Evolutionary conservation across 2,329 filamentous ascomycete genomes (phyloP).

Genomic region (Pseudogymnoascus sp.): DNA sequence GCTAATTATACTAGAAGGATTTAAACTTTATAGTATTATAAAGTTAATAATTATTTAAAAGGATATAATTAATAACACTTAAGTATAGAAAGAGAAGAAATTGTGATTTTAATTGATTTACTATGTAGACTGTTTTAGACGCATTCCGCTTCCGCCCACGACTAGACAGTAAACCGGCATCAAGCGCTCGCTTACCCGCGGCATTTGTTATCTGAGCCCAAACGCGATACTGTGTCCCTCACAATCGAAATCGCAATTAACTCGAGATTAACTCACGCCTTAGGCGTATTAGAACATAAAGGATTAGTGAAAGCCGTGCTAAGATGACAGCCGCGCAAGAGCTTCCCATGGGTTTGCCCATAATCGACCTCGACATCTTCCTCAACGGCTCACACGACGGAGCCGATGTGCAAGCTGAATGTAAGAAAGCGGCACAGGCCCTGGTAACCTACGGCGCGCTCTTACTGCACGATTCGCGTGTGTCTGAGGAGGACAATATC

Average conservation of each 20-base stretch:
- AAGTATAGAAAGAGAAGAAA: no score
- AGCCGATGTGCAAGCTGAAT: conserved; percentile 40
- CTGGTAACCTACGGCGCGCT: conserved; percentile 53
- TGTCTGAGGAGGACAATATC: conserved; percentile 45
- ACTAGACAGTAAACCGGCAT: not conserved
- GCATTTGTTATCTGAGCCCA: not conserved
- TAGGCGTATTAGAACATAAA: not conserved
- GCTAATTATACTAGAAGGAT: no score
- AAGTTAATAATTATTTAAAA: no score
- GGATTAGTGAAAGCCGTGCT: not conserved
- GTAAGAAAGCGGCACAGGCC: conserved; percentile 43
- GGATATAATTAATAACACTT: no score
- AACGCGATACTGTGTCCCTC: conserved; percentile 4
- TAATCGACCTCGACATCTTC: conserved; percentile 52
- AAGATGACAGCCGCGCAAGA: conserved; percentile 17
- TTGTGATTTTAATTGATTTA: no score
- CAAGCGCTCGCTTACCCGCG: not conserved
- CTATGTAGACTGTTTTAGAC: no score
- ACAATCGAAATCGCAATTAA: not conserved
- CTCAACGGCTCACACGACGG: conserved; percentile 36
- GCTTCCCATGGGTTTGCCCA: conserved; percentile 46
- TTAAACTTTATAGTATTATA: no score
- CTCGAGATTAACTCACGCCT: conserved; percentile 1
- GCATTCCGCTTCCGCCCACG: not conserved
- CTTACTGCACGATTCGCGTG: conserved; percentile 51